Evolutionary conservation across 495 filamentous ascomycete genomes (phyloP).

Genomic region (Diplogelasinospora grovesii): DNA sequence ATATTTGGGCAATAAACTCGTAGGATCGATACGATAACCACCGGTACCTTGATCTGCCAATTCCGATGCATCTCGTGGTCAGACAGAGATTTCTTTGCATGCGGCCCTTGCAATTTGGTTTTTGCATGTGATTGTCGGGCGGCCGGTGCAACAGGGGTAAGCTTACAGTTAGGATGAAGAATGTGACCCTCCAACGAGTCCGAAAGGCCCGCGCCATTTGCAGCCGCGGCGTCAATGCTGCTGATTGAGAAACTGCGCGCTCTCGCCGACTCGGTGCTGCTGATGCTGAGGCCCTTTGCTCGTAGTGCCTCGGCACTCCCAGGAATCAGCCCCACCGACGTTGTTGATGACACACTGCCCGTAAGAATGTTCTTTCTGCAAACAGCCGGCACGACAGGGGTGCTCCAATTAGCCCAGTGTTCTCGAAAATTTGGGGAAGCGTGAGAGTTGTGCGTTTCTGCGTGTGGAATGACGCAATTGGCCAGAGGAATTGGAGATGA

Average conservation of each 20-base stretch:
- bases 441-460: not conserved
- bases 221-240: too few relatives aligned
- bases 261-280: constrained; percentile 9
- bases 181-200: not conserved
- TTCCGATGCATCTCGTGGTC: constrained; percentile 14
- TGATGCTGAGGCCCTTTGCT: constrained; percentile 26
- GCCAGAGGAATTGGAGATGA: constrained; percentile 5
- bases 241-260: not conserved
- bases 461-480: constrained; percentile 18
- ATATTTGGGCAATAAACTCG: not conserved
- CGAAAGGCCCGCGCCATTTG: too few relatives aligned
- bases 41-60: constrained; percentile 21
- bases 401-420: constrained; percentile 8
- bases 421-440: not conserved
- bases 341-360: constrained; percentile 13
- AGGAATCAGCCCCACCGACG: constrained; percentile 5
- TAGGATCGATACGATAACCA: constrained; percentile 14
- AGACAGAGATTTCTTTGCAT: constrained; percentile 5
- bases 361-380: constrained; percentile 31
- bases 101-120: constrained; percentile 6
- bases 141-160: not conserved
- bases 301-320: constrained; percentile 30
- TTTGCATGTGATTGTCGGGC: constrained; percentile 20
- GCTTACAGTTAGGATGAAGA: too few relatives aligned
- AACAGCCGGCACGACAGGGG: constrained; percentile 20